A percentile compares a stretch with the other conserved stretches of the same genome.
These are phyloP conservation scores for Gossypium stocksii DNA, from an alignment of 345 rosid genomes.

Conservation along the genomic window DNA sequence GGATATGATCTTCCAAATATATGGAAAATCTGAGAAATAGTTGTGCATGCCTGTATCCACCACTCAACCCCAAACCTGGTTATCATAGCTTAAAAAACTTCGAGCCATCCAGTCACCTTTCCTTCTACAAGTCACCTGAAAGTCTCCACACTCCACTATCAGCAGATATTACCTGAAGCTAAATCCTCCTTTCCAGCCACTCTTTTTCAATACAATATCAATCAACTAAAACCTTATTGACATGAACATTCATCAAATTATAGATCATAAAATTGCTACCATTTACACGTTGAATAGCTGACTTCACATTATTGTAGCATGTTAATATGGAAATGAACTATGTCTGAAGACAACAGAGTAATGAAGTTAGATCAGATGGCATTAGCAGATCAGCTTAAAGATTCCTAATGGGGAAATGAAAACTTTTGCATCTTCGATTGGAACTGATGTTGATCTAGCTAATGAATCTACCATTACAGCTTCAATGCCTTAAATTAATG, in stretches of 20 bases:
- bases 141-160: not conserved
- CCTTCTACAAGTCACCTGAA: not conserved
- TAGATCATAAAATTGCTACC: not conserved
- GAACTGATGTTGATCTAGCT: not conserved
- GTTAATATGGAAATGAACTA: not conserved
- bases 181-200: slow-evolving; percentile 1
- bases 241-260: not conserved
- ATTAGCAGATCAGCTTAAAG: not conserved
- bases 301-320: not conserved
- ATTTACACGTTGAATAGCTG: not conserved
- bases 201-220: not conserved
- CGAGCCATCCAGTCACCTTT: not conserved
- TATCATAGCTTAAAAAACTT: not conserved
- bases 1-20: no score
- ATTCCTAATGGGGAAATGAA: not conserved
- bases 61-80: not conserved
- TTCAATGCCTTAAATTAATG: not conserved
- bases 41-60: no score
- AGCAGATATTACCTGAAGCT: not conserved
- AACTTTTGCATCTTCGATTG: not conserved
- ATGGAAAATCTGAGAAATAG: no score
- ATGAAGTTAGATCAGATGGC: not conserved
- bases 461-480: not conserved
- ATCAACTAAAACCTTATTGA: not conserved
- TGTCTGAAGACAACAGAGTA: not conserved